Conservation (phyloP, 2,329 filamentous ascomycete genomes). For the Aureobasidium vineae region DNA sequence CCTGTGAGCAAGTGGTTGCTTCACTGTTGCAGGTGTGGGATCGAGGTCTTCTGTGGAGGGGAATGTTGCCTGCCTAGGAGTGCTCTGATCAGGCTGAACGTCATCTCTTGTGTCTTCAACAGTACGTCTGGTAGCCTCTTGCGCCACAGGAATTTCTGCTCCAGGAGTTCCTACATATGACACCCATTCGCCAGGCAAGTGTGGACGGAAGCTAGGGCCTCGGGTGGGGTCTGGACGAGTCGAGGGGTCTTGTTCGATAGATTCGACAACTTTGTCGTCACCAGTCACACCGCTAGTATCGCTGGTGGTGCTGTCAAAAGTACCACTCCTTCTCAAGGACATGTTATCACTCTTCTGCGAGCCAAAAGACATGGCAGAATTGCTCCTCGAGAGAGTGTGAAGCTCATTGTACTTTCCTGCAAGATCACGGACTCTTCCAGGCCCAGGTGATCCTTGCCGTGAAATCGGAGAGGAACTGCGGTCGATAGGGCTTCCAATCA, state of each 20-base stretch:
- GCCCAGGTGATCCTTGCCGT: slow-evolving; percentile 31
- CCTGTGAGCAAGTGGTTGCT: slow-evolving; percentile 34
- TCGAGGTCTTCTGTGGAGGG: slow-evolving; percentile 31
- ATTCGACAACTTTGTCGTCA: slow-evolving; percentile 1
- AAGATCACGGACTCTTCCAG: slow-evolving; percentile 52
- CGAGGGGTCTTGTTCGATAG: not conserved
- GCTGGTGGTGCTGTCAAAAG: slow-evolving; percentile 28
- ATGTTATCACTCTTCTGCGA: slow-evolving; percentile 44
- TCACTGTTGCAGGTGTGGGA: slow-evolving; percentile 39
- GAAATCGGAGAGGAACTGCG: slow-evolving; percentile 6
- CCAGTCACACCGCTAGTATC: not conserved
- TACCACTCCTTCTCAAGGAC: slow-evolving; percentile 30
- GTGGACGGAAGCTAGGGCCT: slow-evolving; percentile 49
- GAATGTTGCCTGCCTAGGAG: slow-evolving; percentile 1
- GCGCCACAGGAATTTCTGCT: slow-evolving; percentile 33
- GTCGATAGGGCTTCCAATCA: slow-evolving; percentile 8
- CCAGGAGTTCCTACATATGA: slow-evolving; percentile 48
- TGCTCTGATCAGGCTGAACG: slow-evolving; percentile 30
- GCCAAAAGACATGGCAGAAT: slow-evolving; percentile 46
- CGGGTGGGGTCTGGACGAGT: slow-evolving; percentile 29
- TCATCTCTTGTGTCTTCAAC: slow-evolving; percentile 19
- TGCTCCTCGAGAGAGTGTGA: slow-evolving; percentile 45
- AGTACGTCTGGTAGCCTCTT: not conserved
- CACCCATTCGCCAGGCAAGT: slow-evolving; percentile 55
- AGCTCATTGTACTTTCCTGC: slow-evolving; percentile 52